phyloP scores from a whole-genome alignment of 2,329 filamentous ascomycete species.

The Ophiostoma ulmi region DNA sequence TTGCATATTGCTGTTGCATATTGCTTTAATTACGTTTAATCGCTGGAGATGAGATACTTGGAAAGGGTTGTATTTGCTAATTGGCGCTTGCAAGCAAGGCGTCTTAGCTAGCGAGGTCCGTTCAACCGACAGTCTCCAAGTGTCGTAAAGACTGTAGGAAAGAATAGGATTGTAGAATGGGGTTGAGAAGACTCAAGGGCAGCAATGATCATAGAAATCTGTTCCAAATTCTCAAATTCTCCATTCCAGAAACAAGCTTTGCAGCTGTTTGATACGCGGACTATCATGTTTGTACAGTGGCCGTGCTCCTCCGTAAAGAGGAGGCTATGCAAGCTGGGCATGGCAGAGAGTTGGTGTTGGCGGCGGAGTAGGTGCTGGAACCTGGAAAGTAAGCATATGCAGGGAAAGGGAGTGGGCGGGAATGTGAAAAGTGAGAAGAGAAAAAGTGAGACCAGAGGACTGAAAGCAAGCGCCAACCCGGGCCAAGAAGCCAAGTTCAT shows the following conservation, averaged over 20 bases:
- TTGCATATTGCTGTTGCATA: too few relatives aligned
- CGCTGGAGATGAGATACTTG: background rate
- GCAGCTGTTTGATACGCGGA: constrained; percentile 9
- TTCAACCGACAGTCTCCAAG: background rate
- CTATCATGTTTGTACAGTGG: background rate
- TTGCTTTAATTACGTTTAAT: background rate
- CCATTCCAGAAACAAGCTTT: background rate
- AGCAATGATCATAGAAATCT: background rate
- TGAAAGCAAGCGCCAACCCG: background rate
- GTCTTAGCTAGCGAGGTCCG: too few relatives aligned
- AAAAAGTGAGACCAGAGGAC: background rate
- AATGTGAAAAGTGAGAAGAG: background rate
- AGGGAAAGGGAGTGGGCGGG: background rate
- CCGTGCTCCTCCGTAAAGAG: background rate
- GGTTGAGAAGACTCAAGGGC: background rate
- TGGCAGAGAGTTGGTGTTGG: background rate
- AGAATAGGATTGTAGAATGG: background rate
- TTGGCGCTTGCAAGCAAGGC: background rate
- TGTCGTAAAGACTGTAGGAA: too few relatives aligned
- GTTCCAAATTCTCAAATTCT: background rate
- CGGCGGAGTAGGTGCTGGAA: background rate
- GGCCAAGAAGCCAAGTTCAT: background rate
- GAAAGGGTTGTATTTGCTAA: constrained; percentile 1
- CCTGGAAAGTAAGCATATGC: background rate
- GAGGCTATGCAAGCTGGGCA: constrained; percentile 5